Conservation (phyloP, 129 eudicot genomes). For the Flaveria trinervia region DNA sequence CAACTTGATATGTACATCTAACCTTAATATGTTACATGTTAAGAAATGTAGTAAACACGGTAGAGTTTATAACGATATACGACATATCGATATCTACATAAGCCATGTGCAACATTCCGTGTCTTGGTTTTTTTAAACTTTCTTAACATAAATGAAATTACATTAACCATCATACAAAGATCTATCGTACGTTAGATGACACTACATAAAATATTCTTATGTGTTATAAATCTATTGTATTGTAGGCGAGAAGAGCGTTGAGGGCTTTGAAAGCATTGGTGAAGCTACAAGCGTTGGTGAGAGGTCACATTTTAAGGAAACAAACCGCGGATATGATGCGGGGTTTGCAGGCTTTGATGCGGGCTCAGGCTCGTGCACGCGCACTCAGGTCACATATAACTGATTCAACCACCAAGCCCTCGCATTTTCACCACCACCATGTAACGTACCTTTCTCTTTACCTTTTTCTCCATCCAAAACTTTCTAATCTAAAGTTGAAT, state of each 20-base stretch:
- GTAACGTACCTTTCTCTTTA: conserved; percentile 41
- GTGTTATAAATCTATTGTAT: not conserved
- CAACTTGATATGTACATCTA: conserved; percentile 9
- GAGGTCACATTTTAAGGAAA: conserved; percentile 84
- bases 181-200: too few relatives aligned
- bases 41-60: conserved; percentile 13
- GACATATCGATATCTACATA: not conserved
- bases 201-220: too few relatives aligned
- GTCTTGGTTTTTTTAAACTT: not conserved
- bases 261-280: conserved; percentile 85
- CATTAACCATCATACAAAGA: not conserved
- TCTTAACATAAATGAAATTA: not conserved
- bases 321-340: conserved; percentile 57
- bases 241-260: conserved; percentile 81
- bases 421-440: conserved; percentile 35
- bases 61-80: not conserved
- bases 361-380: conserved; percentile 73
- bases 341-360: conserved; percentile 58
- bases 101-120: not conserved
- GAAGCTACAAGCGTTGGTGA: conserved; percentile 80
- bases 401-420: conserved; percentile 46
- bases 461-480: not conserved
- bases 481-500: too few relatives aligned
- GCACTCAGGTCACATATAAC: conserved; percentile 45
- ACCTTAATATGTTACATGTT: not conserved